Evolutionary conservation across 1,284 basidiomycete species (phyloP).

Genomic region (Lignosus rhinocerotis): DNA sequence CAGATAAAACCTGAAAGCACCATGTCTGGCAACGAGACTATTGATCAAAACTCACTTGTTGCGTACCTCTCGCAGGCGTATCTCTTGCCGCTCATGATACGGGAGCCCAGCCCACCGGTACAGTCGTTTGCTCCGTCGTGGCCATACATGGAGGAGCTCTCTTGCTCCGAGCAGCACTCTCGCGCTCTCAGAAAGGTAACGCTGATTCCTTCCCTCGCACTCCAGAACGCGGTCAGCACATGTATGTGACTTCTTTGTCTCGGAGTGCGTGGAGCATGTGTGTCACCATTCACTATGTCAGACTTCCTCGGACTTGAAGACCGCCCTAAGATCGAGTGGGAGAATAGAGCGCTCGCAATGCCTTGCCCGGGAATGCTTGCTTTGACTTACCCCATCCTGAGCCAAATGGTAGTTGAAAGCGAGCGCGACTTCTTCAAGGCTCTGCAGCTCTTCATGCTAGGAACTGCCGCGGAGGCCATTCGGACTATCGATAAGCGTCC

Average conservation of each 20-base stretch:
- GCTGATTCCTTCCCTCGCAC: not conserved
- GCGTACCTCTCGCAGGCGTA: not conserved
- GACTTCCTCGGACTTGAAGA: conserved; percentile 5
- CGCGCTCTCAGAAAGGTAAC: not conserved
- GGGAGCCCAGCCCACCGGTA: not conserved
- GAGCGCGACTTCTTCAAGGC: conserved; percentile 8
- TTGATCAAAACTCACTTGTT: not conserved
- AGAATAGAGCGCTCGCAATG: conserved; percentile 7
- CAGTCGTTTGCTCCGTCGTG: not conserved
- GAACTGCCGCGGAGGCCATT: conserved; percentile 13
- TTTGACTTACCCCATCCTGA: not conserved
- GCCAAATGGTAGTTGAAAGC: not conserved
- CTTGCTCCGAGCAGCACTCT: not conserved
- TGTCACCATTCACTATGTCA: not conserved
- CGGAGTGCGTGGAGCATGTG: not conserved
- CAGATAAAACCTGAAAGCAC: not conserved
- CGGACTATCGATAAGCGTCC: conserved; percentile 12
- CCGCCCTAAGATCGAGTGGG: conserved; percentile 7
- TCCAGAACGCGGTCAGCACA: not conserved
- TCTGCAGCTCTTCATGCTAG: conserved; percentile 10
- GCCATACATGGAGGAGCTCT: not conserved
- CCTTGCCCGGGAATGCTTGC: conserved; percentile 8
- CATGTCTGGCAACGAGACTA: not conserved
- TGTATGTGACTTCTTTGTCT: not conserved
- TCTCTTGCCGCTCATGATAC: not conserved